Percentiles rank a stretch among this genome's conserved stretches.
phyloP scores from a whole-genome alignment of 306 rosid genomes.

The Rosa rugosa region DNA sequence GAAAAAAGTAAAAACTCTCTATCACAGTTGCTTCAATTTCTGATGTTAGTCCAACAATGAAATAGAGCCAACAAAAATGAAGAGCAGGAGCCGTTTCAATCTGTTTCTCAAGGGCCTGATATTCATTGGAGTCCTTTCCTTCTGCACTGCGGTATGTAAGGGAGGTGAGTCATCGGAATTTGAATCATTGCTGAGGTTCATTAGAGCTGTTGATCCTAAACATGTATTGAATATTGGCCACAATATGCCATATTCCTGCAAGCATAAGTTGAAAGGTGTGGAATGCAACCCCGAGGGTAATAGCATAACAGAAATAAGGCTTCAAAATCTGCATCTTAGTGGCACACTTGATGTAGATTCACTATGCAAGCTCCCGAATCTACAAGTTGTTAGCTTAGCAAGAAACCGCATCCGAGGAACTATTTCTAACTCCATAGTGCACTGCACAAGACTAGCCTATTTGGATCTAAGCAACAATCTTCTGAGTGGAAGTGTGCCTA shows the following conservation, averaged over 20 bases:
- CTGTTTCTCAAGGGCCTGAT: constrained; percentile 29
- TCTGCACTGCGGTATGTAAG: not conserved
- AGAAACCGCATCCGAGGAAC: constrained; percentile 33
- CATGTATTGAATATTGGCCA: constrained; percentile 18
- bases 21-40: constrained; percentile 1
- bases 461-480: constrained; percentile 53
- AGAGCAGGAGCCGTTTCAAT: constrained; percentile 11
- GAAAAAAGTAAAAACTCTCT: not conserved
- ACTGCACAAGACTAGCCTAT: constrained; percentile 48
- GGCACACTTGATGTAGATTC: constrained; percentile 40
- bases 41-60: constrained; percentile 17
- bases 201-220: constrained; percentile 40
- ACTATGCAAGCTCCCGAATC: constrained; percentile 39
- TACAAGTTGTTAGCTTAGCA: constrained; percentile 41
- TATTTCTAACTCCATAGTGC: constrained; percentile 36
- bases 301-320: constrained; percentile 36
- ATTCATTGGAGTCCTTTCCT: constrained; percentile 16
- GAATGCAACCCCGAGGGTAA: constrained; percentile 24
- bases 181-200: constrained; percentile 26
- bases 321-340: constrained; percentile 34
- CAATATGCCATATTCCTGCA: constrained; percentile 12
- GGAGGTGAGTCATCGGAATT: constrained; percentile 30
- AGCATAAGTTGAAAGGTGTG: constrained; percentile 33
- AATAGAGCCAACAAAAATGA: constrained; percentile 25
- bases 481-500: constrained; percentile 57